Percentiles rank a stretch among this genome's conserved stretches.
These are phyloP conservation scores for Alternaria ventricosa DNA, from an alignment of 2,329 filamentous ascomycete genomes.

Conservation along the genomic window DNA sequence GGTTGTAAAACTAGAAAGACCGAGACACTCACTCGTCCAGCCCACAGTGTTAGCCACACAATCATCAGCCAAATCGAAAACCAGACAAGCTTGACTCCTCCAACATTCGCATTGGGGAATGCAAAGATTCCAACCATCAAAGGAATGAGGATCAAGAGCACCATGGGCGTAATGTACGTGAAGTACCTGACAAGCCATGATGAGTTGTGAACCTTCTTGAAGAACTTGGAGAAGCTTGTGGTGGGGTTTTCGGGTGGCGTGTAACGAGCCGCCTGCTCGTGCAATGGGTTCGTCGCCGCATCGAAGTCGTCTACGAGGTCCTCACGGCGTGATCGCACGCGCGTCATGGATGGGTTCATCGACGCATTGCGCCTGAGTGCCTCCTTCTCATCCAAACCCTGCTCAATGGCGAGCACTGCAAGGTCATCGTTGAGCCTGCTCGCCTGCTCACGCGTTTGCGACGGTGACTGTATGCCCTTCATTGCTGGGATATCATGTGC, in stretches of 20 bases:
- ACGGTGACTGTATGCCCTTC: constrained; percentile 56
- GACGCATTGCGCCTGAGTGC: constrained; percentile 45
- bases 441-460: constrained; percentile 65
- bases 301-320: constrained; percentile 72
- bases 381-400: constrained; percentile 59
- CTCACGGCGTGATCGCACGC: constrained; percentile 59
- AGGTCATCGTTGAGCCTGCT: constrained; percentile 70
- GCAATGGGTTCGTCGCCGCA: constrained; percentile 70
- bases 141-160: constrained; percentile 70
- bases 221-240: constrained; percentile 67
- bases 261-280: constrained; percentile 70
- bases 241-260: constrained; percentile 68
- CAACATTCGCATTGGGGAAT: constrained; percentile 67
- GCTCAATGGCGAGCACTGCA: constrained; percentile 69
- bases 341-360: constrained; percentile 55
- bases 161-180: constrained; percentile 72
- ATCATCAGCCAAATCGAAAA: constrained; percentile 96
- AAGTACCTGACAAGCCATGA: constrained; percentile 73
- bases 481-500: constrained; percentile 42
- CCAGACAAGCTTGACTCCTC: constrained; percentile 82
- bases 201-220: constrained; percentile 70
- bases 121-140: constrained; percentile 68
- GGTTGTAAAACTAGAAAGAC: neutral
- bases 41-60: constrained; percentile 90
- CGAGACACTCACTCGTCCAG: constrained; percentile 59